A percentile compares a stretch with the other conserved stretches of the same genome.
Conservation (phyloP, 768 basidiomycete species). For the Tricholomella constricta region DNA sequence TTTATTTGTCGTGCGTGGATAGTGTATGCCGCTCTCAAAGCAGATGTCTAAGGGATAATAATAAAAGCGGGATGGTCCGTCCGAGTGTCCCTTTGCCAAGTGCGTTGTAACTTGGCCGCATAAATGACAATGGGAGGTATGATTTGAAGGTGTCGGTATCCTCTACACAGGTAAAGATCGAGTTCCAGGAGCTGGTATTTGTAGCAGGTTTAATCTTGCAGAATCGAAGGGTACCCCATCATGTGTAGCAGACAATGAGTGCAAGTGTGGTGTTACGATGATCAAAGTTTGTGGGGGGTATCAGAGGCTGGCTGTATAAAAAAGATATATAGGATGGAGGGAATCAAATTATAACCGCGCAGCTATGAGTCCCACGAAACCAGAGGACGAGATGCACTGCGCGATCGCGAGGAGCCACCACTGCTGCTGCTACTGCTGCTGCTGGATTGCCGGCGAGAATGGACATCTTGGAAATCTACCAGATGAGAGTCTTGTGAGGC, state of each 20-base stretch:
- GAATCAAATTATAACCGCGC: not conserved
- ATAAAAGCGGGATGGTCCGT: conserved; percentile 3
- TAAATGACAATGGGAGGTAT: not conserved
- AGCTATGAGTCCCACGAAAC: conserved; percentile 17
- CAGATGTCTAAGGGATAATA: conserved; percentile 13
- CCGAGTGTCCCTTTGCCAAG: not conserved
- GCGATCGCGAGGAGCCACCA: conserved; percentile 21
- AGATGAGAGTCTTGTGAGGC: conserved; percentile 20
- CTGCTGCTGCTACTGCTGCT: conserved; percentile 16
- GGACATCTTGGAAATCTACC: conserved; percentile 21
- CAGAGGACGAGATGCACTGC: conserved; percentile 21
- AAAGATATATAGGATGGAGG: conserved; percentile 8
- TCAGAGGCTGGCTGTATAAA: not conserved
- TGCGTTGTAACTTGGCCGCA: not conserved
- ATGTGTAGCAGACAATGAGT: not conserved
- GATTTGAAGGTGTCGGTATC: not conserved
- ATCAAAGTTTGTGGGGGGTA: conserved; percentile 12
- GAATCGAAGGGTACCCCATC: conserved; percentile 1
- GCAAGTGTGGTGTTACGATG: not conserved
- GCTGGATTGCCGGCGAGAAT: conserved; percentile 26
- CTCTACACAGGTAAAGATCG: conserved; percentile 5
- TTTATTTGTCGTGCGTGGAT: conserved; percentile 7
- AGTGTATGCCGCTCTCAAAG: conserved; percentile 17
- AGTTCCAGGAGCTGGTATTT: not conserved
- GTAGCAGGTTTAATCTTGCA: conserved; percentile 3